Base-by-base conservation (phyloP, 768 basidiomycete species). In the Leccinum uliginosum region DNA sequence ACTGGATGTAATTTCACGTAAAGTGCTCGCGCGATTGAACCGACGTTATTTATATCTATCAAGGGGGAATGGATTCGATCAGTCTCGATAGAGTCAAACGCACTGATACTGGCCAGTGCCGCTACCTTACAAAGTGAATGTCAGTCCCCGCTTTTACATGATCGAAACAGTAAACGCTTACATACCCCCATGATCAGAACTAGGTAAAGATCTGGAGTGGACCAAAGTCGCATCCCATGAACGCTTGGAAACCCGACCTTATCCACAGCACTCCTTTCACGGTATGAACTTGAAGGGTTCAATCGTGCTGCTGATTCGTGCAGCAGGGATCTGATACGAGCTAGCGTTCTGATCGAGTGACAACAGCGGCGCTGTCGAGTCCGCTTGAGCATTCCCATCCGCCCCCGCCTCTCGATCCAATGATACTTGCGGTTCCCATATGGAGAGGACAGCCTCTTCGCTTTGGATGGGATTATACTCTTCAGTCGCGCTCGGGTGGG, bases 31-130 rank as follows among this genome's bases (percentile, higher is more conserved):
- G 91, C 78, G 58, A 91, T 86, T 2, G 85, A 81, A 15, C 91
- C 89, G n/a, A 87, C 89, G 60, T 93, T 93, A 69, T 92, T 93
- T 71, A 93, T 93, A 65, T 85, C 87, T 88, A 54, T 23, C 15
- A 26, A 34, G 21, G 47, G 24, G 57, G 40, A 61, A 54, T 59
- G 40, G 48, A 54, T 27, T 11, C 3, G 11, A 21, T 30, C 9
- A 15, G 4, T 15, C 29, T 34, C 4, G 4, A 17, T 7, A 4
- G 32, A 35, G 14, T 43, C 19, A 21, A 26, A 32, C 54, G 8
- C 8, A 70, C 83, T 47, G 62, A 86, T 85, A 91, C 85, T 89
- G 55, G 3, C 89, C 89, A 11, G 83, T 87, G 10, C 89, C 89
- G 54, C 83, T 82, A 61, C 89, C 86, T 86, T n/a, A 55, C 2